Evolutionary conservation across 2,329 filamentous ascomycete genomes (phyloP).

Genomic region (Hypoxylon sp.): DNA sequence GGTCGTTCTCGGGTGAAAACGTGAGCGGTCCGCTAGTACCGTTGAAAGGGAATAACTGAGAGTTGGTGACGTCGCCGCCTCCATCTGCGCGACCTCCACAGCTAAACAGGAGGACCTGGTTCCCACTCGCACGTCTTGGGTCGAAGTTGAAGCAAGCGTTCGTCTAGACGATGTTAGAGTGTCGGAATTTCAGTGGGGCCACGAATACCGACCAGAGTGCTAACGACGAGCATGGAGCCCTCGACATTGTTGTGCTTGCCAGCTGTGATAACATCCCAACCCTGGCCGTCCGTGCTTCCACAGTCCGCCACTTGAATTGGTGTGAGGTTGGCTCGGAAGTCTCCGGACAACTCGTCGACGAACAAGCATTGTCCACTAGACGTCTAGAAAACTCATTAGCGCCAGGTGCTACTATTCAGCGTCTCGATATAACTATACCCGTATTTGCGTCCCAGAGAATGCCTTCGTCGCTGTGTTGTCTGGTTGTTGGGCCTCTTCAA

Average conservation of each 20-base stretch:
- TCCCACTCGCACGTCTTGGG: constrained; percentile 61
- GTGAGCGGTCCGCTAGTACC: constrained; percentile 57
- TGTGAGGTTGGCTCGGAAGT: constrained; percentile 60
- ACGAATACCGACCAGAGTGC: constrained; percentile 57
- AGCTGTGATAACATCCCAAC: constrained; percentile 59
- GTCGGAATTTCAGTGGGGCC: background rate
- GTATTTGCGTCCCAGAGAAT: constrained; percentile 56
- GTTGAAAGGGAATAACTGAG: constrained; percentile 64
- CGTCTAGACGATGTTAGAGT: constrained; percentile 53
- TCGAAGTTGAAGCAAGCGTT: constrained; percentile 72
- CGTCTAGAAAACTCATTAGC: constrained; percentile 49
- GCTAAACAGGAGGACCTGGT: constrained; percentile 68
- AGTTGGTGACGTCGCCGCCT: constrained; percentile 62
- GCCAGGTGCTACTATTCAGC: background rate
- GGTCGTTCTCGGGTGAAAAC: constrained; percentile 61
- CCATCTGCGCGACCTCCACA: constrained; percentile 70
- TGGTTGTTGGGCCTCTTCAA: constrained; percentile 57
- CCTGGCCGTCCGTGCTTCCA: constrained; percentile 56
- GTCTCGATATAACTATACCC: constrained; percentile 44
- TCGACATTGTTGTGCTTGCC: constrained; percentile 64
- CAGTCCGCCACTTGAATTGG: constrained; percentile 58
- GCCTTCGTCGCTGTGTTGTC: constrained; percentile 58
- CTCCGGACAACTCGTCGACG: constrained; percentile 58
- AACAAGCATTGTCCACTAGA: constrained; percentile 58
- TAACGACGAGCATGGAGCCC: constrained; percentile 65